Evolutionary conservation across 1,139 yeast genomes (phyloP), one percentile per base, ranked within the genome.

Genomic region (Lodderomyces beijingensis): DNA sequence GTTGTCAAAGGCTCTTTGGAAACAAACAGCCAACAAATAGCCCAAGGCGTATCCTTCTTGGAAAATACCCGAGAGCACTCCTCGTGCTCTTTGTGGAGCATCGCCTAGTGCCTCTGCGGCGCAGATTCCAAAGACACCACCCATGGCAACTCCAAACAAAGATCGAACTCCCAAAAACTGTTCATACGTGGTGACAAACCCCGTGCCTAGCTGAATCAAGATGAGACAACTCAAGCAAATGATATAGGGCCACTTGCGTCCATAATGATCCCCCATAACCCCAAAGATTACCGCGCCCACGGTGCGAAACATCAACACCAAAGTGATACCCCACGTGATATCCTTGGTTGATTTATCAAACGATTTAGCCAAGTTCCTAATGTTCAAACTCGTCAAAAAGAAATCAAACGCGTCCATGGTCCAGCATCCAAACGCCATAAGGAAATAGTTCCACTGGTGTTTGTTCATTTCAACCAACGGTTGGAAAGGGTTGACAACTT

Each of bases 401-500:
- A 57, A 63, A 45, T 65, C 72, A 41, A 65, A 57, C 5, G 70
- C 65, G 47, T 65, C 72, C 64, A 65, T 61, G 5, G 69, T 62
- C 71, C 71, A 65, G 16, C 62, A 67, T 30, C 47, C 45, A 33
- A 60, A 57, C 1, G 66, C 68, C 29, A 59, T 43, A 16, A 50
- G 35, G 40, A 62, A 62, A 36, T 53, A 62, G 36, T 51, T 50
- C 71, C 72, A 65, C 41, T 65, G 62, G 31, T 47, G 50, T 18
- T 50, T 45, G 14, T 50, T 48, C 36, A 65, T 41, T 36, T 53
- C 59, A 7, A 31, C 38, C 28, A 65, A 50, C 6, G 62, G 57
- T 4, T 45, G 41, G 35, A 65, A 59, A 0, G 72, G 72, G 40
- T 64, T 62, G 25, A 57, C 45, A 15, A 62, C 49, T 29, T 64